Evolutionary conservation across 1,139 yeast species (phyloP).

Genomic region (Diutina pseudorugosa): DNA sequence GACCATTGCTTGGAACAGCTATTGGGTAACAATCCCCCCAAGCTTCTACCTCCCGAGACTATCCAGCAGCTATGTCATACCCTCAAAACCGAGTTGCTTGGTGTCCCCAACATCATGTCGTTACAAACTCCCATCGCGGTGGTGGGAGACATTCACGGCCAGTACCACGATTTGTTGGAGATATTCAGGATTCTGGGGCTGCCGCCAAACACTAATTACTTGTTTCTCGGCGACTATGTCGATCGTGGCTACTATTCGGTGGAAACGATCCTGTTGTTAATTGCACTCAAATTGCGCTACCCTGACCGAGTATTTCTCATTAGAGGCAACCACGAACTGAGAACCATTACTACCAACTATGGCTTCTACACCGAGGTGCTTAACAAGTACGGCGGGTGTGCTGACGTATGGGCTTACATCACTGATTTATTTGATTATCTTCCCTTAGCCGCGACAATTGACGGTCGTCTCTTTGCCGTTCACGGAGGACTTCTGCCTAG

Average conservation of each 20-base stretch:
- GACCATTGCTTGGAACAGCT: constrained; percentile 35
- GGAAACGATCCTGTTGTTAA: constrained; percentile 39
- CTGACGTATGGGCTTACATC: constrained; percentile 10
- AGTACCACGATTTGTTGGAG: constrained; percentile 85
- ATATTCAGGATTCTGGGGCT: constrained; percentile 85
- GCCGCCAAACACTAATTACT: constrained; percentile 86
- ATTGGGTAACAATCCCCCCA: constrained; percentile 31
- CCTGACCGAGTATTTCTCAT: constrained; percentile 8
- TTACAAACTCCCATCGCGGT: constrained; percentile 82
- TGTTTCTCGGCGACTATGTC: constrained; percentile 86
- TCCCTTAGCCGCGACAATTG: constrained; percentile 11
- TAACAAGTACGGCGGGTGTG: constrained; percentile 9
- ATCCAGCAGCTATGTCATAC: constrained; percentile 31
- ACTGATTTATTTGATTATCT: constrained; percentile 11
- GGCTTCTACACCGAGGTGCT: constrained; percentile 11
- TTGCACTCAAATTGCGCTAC: constrained; percentile 10
- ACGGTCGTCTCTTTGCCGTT: constrained; percentile 5
- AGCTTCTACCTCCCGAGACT: constrained; percentile 35
- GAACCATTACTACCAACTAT: constrained; percentile 11
- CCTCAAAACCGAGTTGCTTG: constrained; percentile 25
- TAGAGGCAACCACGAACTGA: constrained; percentile 8
- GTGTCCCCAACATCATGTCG: constrained; percentile 62
- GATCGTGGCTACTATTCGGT: constrained; percentile 89
- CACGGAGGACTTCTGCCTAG: constrained; percentile 3
- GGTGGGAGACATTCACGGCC: constrained; percentile 99